Conservation (phyloP, 805 yeast genomes). For the Yamadazyma olivae region DNA sequence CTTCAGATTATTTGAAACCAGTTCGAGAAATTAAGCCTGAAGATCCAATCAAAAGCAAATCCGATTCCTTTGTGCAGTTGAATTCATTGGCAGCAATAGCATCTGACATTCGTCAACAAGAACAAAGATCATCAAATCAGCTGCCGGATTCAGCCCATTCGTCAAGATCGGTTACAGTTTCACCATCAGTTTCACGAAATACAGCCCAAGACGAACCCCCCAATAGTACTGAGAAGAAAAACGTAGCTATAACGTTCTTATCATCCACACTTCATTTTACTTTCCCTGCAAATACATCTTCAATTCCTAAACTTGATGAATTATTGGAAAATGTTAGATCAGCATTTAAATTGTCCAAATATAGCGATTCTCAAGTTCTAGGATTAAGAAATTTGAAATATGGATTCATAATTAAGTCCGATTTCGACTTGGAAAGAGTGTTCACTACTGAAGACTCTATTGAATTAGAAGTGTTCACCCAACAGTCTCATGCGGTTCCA, state of each 20-base stretch:
- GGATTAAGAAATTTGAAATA: conserved; percentile 24
- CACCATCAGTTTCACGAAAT: conserved; percentile 29
- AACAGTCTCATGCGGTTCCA: conserved; percentile 31
- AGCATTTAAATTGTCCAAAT: conserved; percentile 50
- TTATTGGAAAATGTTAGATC: conserved; percentile 72
- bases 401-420: conserved; percentile 27
- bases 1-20: conserved; percentile 1
- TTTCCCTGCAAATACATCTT: conserved; percentile 59
- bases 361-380: conserved; percentile 16
- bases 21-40: too few species aligned
- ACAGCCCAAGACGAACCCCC: conserved; percentile 1
- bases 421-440: conserved; percentile 37
- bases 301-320: conserved; percentile 80
- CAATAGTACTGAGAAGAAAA: conserved; percentile 15
- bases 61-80: conserved; percentile 16
- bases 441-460: conserved; percentile 27
- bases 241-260: conserved; percentile 47
- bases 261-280: conserved; percentile 59
- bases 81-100: conserved; percentile 37
- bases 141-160: neutral
- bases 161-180: neutral
- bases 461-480: conserved; percentile 37
- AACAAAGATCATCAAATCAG: neutral
- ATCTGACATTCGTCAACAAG: conserved; percentile 11
- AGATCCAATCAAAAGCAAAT: neutral